Conservation (phyloP, 1,139 yeast genomes). For the Candida smagusa region DNA sequence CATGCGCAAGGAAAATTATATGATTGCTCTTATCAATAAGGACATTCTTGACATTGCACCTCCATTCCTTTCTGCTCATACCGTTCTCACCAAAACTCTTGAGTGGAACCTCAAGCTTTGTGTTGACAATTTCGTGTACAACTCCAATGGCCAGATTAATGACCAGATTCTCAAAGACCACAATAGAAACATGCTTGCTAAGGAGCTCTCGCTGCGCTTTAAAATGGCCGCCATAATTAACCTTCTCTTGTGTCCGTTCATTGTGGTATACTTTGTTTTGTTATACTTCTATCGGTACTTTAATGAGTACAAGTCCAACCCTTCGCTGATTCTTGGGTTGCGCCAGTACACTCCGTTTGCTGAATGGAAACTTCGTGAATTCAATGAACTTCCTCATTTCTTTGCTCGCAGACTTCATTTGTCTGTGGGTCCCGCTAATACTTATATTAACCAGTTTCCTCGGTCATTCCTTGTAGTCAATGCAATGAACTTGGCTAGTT, state of each 20-base stretch:
- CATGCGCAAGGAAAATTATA: slow-evolving; percentile 91
- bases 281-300: slow-evolving; percentile 87
- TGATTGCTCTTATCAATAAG: slow-evolving; percentile 84
- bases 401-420: slow-evolving; percentile 74
- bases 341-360: slow-evolving; percentile 93
- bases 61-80: slow-evolving; percentile 27
- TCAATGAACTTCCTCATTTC: slow-evolving; percentile 86
- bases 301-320: slow-evolving; percentile 88
- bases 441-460: slow-evolving; percentile 89
- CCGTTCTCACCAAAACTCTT: slow-evolving; percentile 73
- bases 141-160: slow-evolving; percentile 80
- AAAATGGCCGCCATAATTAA: slow-evolving; percentile 85
- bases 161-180: slow-evolving; percentile 68
- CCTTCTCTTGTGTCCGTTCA: slow-evolving; percentile 77
- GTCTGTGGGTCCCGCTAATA: slow-evolving; percentile 75
- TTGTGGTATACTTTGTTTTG: slow-evolving; percentile 76
- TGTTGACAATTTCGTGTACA: slow-evolving; percentile 81
- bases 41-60: slow-evolving; percentile 58
- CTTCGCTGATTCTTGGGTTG: slow-evolving; percentile 71
- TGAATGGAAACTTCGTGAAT: slow-evolving; percentile 92
- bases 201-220: slow-evolving; percentile 74
- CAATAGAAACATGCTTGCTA: slow-evolving; percentile 63
- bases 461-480: slow-evolving; percentile 59
- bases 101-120: slow-evolving; percentile 94
- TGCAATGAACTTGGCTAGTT: slow-evolving; percentile 62